Conservation (phyloP, 2,329 filamentous ascomycete genomes). For the Helotiales sp. region DNA sequence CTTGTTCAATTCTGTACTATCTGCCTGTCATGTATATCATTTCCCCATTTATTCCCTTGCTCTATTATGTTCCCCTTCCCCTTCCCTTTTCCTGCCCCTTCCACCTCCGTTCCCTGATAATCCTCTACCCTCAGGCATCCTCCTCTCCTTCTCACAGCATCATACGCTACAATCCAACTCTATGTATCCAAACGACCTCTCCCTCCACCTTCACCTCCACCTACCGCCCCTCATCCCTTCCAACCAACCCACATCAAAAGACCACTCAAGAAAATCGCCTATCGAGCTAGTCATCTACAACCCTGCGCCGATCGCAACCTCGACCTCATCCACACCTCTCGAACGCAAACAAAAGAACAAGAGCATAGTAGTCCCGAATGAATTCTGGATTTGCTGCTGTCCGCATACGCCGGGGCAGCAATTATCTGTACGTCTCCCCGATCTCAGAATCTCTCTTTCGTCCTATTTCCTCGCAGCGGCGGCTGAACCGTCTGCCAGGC, state of each 20-base stretch:
- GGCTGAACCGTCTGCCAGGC: too few species aligned
- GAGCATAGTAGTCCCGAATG: conserved; percentile 14
- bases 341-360: not conserved
- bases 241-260: not conserved
- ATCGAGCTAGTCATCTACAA: not conserved
- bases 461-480: not conserved
- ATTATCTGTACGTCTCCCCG: conserved; percentile 22
- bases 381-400: conserved; percentile 35
- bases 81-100: not conserved
- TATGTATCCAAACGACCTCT: not conserved
- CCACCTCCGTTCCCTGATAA: not conserved
- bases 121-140: not conserved
- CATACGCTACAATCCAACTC: too few species aligned
- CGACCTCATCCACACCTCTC: too few species aligned
- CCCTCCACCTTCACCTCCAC: too few species aligned
- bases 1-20: not conserved
- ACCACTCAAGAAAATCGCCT: not conserved
- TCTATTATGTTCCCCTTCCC: not conserved
- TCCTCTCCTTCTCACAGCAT: not conserved
- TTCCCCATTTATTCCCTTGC: not conserved
- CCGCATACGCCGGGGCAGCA: conserved; percentile 5
- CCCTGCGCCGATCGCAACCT: not conserved
- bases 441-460: not conserved
- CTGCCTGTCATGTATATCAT: not conserved
- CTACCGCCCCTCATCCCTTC: too few species aligned